A percentile compares a stretch with the other conserved stretches of the same genome.
Evolutionary conservation across 2,329 filamentous ascomycete species (phyloP).

Genomic region (Fusarium ambrosium): DNA sequence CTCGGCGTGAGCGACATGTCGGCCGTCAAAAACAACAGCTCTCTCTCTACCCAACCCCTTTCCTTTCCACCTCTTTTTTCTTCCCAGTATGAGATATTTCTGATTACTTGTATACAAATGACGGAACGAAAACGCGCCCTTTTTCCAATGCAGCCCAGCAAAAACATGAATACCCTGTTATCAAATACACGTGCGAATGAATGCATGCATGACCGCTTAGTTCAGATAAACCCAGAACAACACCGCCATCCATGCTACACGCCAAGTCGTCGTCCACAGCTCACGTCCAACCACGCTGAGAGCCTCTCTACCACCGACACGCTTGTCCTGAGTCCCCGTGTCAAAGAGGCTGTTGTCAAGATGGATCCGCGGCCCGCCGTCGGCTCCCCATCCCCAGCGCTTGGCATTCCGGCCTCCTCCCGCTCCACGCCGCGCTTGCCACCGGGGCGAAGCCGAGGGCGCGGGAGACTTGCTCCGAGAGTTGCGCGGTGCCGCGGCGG

Average conservation of each 20-base stretch:
- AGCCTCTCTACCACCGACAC: conserved; percentile 49
- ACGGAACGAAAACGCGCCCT: not conserved
- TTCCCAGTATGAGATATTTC: not conserved
- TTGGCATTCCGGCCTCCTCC: conserved; percentile 41
- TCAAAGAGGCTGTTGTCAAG: conserved; percentile 65
- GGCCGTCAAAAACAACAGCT: conserved; percentile 20
- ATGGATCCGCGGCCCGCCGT: conserved; percentile 65
- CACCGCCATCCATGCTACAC: conserved; percentile 74
- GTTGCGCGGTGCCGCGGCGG: conserved; percentile 37
- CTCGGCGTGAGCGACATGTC: conserved; percentile 28
- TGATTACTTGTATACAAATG: conserved; percentile 30
- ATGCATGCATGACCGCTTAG: conserved; percentile 54
- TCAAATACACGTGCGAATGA: not conserved
- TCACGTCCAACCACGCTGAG: conserved; percentile 68
- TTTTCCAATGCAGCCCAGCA: not conserved
- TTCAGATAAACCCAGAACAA: conserved; percentile 77
- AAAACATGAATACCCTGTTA: not conserved
- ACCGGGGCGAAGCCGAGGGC: conserved; percentile 34
- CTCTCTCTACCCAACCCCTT: not conserved
- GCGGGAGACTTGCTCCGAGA: conserved; percentile 39
- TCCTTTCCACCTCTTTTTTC: not conserved
- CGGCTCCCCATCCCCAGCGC: conserved; percentile 61
- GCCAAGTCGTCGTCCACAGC: conserved; percentile 71
- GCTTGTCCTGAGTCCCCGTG: conserved; percentile 47
- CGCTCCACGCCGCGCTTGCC: conserved; percentile 46